Base-by-base conservation (phyloP, 805 yeast species). In the Maudiozyma bulderi region DNA sequence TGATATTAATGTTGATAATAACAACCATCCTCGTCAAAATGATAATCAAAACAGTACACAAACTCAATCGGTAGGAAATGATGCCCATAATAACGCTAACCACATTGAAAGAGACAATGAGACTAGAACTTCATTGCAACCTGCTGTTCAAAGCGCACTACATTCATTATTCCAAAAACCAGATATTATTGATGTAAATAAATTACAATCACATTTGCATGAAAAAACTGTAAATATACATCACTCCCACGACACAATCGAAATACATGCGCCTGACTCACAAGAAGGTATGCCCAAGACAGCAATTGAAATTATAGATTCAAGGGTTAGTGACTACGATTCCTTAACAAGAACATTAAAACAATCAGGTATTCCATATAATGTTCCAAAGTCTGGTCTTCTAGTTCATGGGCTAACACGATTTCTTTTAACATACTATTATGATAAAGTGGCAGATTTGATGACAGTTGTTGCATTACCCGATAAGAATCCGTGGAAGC, bases 401-500 rank as follows among this genome's bases (percentile, higher is more conserved):
- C 76, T 74, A 51, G 79, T 83, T 2, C 79, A 78, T 54, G 86
- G 95, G 1, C 70, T 86, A 56, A 78, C 95, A 0, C 66, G 93
- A 43, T 85, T 81, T 59, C 67, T 88, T 40, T 68, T 88, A 44
- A 81, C 81, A 52, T 80, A 88, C 59, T 88, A 86, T 62, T 74
- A 78, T 14, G 78, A 82, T 14, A 79, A 81, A 54, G 93, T 88
- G 1, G 91, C 91, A 0, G 93, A 86, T 61, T 66, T 80, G 47
- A 82, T 84, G 88, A 78, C 87, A 0, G 88, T 82, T 3, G 77
- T 82, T 26, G 78, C 81, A 0, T 72, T 81, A 45, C 78, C 85
- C 0, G 45, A 49, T 5, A 84, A 82, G 52, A 88, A 86, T 60
- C 95, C 95, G 0, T 88, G 95, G 95, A 84, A 83, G 57, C 80